Evolutionary conservation across 2,329 filamentous ascomycete genomes (phyloP).

Genomic region (Aspergillus chevalieri): DNA sequence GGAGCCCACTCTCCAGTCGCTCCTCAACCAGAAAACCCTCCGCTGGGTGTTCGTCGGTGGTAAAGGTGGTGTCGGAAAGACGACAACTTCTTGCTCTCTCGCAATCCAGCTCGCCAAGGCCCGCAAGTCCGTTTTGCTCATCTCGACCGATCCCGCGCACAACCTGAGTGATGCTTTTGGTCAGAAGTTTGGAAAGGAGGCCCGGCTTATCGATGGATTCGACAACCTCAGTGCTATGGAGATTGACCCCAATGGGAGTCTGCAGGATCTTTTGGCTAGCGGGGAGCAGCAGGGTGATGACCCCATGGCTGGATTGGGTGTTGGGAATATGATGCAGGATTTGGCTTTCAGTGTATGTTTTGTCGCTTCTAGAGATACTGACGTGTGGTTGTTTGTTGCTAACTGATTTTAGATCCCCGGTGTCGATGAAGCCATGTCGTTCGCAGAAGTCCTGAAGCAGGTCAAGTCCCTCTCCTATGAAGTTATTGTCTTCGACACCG

Average conservation of each 20-base stretch:
- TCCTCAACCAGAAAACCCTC: slow-evolving; percentile 89
- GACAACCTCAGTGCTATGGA: slow-evolving; percentile 96
- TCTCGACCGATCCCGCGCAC: slow-evolving; percentile 96
- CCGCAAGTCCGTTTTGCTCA: slow-evolving; percentile 91
- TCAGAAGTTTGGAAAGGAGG: slow-evolving; percentile 99
- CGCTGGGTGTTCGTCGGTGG: slow-evolving; percentile 99
- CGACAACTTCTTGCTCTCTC: slow-evolving; percentile 96
- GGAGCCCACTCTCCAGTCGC: slow-evolving; percentile 87
- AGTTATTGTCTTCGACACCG: slow-evolving; percentile 98
- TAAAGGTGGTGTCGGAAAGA: slow-evolving; percentile 98
- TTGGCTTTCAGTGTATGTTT: slow-evolving; percentile 75
- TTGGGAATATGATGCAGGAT: slow-evolving; percentile 98
- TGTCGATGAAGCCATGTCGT: slow-evolving; percentile 99
- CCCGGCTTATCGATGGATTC: slow-evolving; percentile 84
- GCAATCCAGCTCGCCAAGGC: slow-evolving; percentile 95
- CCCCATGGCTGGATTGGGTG: slow-evolving; percentile 61
- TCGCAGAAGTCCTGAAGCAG: slow-evolving; percentile 97
- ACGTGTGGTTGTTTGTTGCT: background rate
- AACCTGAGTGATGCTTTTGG: slow-evolving; percentile 97
- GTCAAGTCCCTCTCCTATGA: slow-evolving; percentile 99
- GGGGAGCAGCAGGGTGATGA: slow-evolving; percentile 58
- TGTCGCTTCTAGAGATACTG: background rate
- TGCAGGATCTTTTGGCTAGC: slow-evolving; percentile 86
- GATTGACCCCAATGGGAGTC: slow-evolving; percentile 95
- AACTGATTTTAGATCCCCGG: slow-evolving; percentile 72